Percentiles rank a stretch among this genome's conserved stretches.
phyloP scores from a whole-genome alignment of 2,329 filamentous ascomycete species.

The Pleurostoma richardsiae region DNA sequence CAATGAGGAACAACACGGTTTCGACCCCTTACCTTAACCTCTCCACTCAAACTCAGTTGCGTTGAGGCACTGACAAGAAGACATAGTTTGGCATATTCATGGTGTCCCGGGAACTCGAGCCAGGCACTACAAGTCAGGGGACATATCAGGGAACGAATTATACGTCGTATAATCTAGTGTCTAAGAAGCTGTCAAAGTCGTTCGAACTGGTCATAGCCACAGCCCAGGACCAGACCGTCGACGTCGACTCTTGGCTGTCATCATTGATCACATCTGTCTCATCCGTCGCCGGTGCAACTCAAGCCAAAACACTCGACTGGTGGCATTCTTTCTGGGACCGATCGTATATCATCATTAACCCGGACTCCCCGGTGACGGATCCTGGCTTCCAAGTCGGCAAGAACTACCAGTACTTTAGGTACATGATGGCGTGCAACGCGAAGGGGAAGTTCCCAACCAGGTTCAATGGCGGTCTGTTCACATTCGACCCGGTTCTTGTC shows the following conservation, averaged over 20 bases:
- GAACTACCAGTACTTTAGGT: constrained; percentile 3
- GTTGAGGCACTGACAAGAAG: no score
- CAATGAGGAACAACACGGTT: neutral
- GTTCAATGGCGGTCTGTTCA: constrained; percentile 3
- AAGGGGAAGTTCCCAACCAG: constrained; percentile 1
- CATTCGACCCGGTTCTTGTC: constrained; percentile 1
- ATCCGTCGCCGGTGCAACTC: neutral
- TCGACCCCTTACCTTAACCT: no score
- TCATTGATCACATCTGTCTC: neutral
- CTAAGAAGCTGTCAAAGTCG: neutral
- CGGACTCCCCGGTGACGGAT: neutral
- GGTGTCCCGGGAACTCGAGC: neutral
- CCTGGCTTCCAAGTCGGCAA: constrained; percentile 1
- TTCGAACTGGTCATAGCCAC: constrained; percentile 1
- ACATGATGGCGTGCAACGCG: constrained; percentile 4
- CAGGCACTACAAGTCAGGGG: neutral
- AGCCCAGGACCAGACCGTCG: constrained; percentile 1
- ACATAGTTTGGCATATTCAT: neutral
- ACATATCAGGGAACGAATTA: neutral
- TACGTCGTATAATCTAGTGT: neutral
- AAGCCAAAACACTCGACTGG: neutral
- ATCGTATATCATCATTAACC: neutral
- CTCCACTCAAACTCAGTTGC: no score
- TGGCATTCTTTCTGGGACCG: neutral
- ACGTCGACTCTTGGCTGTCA: neutral